Evolutionary conservation across 495 filamentous ascomycete species (phyloP), one percentile per base, ranked within the genome.

Genomic region (Endocarpon pusillum): DNA sequence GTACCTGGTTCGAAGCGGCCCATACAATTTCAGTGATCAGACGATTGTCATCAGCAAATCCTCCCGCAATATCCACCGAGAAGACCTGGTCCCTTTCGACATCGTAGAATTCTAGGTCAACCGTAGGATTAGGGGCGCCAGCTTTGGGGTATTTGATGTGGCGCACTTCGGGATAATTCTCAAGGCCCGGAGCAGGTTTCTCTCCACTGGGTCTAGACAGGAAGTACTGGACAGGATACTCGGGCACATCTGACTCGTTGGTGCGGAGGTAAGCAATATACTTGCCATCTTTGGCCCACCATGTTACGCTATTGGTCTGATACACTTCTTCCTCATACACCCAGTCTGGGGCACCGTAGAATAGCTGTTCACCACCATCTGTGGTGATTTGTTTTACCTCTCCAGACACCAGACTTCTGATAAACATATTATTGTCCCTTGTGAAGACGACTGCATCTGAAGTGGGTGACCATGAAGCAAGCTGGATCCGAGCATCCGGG

Each of bases 261-360:
- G 89, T 97, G 3, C 83, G 75, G 25, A 96, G 52, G 52, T 93
- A 96, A 14, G 89, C 84, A 40, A 97, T 53, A 51, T 75, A 89
- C 33, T 79, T 75, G 14, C 84, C 89, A 49, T 86, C 84, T 17
- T 73, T 66, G 14, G 82, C 84, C 83, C 82, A 96, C 89, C 89
- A 96, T 1, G 86, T 86, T 4, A 77, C 91, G 32, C 67, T 84
- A 43, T 81, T 79, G 2, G 71, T 73, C 1, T 58, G 41, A 42
- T 96, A 79, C 4, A 97, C 86, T 54, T 97, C 89, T 49, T 97
- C 89, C 49, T 97, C 89, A 43, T 94, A 97, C 0, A 97, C 89
- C 89, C 89, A 97, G 53, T 97, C 89, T 0, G 89, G 89, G n/a
- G 94, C 73, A 15, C 89, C 89, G 45, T 96, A 91, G 61, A 97